A percentile compares a stretch with the other conserved stretches of the same genome.
These are phyloP conservation scores for Rhodotorula graminis DNA, from an alignment of 768 basidiomycete species.

Conservation along the genomic window DNA sequence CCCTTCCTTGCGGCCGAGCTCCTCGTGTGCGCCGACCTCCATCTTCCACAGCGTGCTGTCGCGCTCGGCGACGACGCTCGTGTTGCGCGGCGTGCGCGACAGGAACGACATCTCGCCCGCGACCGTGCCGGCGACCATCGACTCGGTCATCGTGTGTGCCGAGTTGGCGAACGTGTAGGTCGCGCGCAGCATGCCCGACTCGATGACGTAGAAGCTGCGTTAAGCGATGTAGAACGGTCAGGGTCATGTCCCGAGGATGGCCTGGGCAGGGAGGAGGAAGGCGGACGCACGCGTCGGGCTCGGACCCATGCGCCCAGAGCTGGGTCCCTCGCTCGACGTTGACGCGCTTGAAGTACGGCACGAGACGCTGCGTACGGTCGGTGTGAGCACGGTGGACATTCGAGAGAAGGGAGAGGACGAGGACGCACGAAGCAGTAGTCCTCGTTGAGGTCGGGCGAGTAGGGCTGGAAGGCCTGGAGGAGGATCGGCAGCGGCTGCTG, in stretches of 20 bases:
- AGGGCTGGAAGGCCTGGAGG: slow-evolving; percentile 65
- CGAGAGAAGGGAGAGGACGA: no score
- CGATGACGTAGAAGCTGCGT: slow-evolving; percentile 67
- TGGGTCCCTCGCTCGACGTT: slow-evolving; percentile 57
- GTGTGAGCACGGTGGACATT: slow-evolving; percentile 18
- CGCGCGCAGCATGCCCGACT: slow-evolving; percentile 78
- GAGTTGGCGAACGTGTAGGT: slow-evolving; percentile 66
- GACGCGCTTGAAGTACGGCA: slow-evolving; percentile 66
- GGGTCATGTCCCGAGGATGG: no score
- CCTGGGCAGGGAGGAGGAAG: no score
- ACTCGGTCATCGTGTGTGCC: slow-evolving; percentile 47
- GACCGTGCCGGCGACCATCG: slow-evolving; percentile 59
- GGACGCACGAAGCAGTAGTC: slow-evolving; percentile 52
- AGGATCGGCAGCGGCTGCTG: slow-evolving; percentile 40
- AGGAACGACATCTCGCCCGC: slow-evolving; percentile 87
- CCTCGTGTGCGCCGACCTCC: slow-evolving; percentile 56
- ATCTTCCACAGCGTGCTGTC: slow-evolving; percentile 77
- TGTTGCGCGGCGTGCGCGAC: slow-evolving; percentile 72
- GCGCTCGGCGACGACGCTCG: slow-evolving; percentile 75
- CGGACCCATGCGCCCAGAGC: slow-evolving; percentile 73
- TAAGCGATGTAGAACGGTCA: no score
- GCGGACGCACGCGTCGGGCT: slow-evolving; percentile 53
- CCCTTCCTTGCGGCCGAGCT: slow-evolving; percentile 51
- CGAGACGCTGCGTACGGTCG: slow-evolving; percentile 51
- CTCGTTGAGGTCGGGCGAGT: slow-evolving; percentile 55